Base-by-base conservation (phyloP, 306 rosid genomes). In the Nissolia schottii region DNA sequence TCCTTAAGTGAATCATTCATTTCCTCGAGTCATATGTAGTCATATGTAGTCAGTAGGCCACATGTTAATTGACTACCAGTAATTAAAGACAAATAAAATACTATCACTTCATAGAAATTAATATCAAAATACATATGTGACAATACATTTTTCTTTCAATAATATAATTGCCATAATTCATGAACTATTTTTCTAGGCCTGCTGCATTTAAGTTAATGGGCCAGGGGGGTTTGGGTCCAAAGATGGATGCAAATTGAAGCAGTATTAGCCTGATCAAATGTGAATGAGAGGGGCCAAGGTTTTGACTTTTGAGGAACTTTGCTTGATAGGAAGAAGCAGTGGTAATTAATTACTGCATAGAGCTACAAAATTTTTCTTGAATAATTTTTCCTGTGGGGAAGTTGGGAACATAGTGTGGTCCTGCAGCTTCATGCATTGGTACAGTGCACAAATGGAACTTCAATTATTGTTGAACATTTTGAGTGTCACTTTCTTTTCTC, bases 301-400 rank as follows among this genome's bases (percentile, higher is more conserved):
- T 20, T 73, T 73, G 69, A 60, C 59, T 73, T 48, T 31, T 48
- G 40, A 60, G 62, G 53, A 34, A 29, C 16, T 61, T 60, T 32
- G 51, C 70, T 46, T 32, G 70, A 46, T 59, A 73, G 61, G 60
- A 72, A 31, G 68, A 43, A 28, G 13, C 37, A 72, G 20, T 41
- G 19, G 37, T 60, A 20, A 46, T 31, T 60, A 20, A 46, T 31
- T 48, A 1, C 7, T 8, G 8, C 16, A n/a, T n/a, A 12, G 29
- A 58, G 23, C 6, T 18, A 28, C 4, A 9, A 2, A 19, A 19
- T 4, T 46, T 58, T 23, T n/a, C n/a, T n/a, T 45, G 13, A 43
- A 59, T 43, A 43, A 22, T 59, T 46, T 59, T 46, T 73, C 25
- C 14, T 61, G 77, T 20, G 28, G 61, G 77, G 20, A 6, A 20